Evolutionary conservation across 2,329 filamentous ascomycete species (phyloP).

Genomic region (Coniella vitis): DNA sequence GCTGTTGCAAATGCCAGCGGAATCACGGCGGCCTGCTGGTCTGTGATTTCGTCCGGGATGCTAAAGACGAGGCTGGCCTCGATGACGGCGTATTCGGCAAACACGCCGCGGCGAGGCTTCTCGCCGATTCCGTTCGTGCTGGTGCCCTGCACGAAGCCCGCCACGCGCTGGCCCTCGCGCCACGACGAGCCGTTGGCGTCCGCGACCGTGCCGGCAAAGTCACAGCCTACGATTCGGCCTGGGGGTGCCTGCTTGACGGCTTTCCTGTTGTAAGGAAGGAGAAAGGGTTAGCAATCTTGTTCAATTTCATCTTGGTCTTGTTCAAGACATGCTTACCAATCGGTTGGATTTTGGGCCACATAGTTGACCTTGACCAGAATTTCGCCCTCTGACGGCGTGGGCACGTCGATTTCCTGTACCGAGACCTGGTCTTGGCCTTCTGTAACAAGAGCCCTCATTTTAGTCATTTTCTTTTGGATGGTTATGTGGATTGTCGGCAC

Average conservation of each 20-base stretch:
- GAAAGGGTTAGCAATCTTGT: too few species aligned
- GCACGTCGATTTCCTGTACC: constrained; percentile 24
- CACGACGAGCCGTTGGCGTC: constrained; percentile 25
- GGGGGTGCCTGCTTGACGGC: constrained; percentile 14
- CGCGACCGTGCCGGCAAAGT: constrained; percentile 28
- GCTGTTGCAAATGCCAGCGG: constrained; percentile 38
- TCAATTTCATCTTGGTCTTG: too few species aligned
- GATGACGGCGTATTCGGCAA: constrained; percentile 24
- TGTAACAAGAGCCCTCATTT: constrained; percentile 33
- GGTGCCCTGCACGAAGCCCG: constrained; percentile 27
- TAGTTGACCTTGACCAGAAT: constrained; percentile 28
- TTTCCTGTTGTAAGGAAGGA: constrained; percentile 16
- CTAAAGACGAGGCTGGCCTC: constrained; percentile 23
- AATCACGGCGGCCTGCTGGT: constrained; percentile 23
- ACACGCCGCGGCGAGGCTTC: constrained; percentile 21
- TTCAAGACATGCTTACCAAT: too few species aligned
- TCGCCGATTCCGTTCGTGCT: constrained; percentile 13
- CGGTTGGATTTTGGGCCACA: constrained; percentile 29
- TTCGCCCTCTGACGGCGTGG: constrained; percentile 24
- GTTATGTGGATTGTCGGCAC: too few species aligned
- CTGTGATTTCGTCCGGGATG: constrained; percentile 23
- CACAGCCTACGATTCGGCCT: constrained; percentile 26
- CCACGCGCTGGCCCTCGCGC: constrained; percentile 26
- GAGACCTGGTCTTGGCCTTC: constrained; percentile 23
- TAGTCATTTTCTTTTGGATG: constrained; percentile 1